Percentiles rank a stretch among this genome's conserved stretches.
These are phyloP conservation scores for Penicillium griseofulvum DNA, from an alignment of 2,329 filamentous ascomycete genomes.

Conservation along the genomic window DNA sequence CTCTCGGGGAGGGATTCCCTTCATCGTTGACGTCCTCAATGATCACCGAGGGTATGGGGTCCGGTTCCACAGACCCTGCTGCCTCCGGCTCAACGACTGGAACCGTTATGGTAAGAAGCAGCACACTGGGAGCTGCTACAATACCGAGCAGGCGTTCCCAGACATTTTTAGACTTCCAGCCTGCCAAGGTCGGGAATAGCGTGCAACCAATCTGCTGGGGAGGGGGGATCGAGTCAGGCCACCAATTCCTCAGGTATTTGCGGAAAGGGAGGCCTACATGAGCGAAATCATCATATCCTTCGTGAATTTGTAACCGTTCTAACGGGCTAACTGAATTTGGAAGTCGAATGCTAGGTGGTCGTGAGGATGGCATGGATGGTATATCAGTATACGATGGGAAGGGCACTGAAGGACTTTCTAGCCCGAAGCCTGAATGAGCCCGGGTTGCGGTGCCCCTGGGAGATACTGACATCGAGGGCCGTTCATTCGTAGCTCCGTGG, in stretches of 20 bases:
- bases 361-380: constrained; percentile 45
- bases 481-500: constrained; percentile 18
- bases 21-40: constrained; percentile 22
- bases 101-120: constrained; percentile 83
- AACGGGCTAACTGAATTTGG: constrained; percentile 42
- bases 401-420: constrained; percentile 52
- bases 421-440: constrained; percentile 7
- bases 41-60: constrained; percentile 34
- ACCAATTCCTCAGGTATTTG: constrained; percentile 62
- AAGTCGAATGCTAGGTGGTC: constrained; percentile 57
- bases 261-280: constrained; percentile 40
- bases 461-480: constrained; percentile 31
- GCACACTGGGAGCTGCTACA: constrained; percentile 83
- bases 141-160: constrained; percentile 80
- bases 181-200: constrained; percentile 81
- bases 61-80: constrained; percentile 47
- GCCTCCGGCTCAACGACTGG: constrained; percentile 78
- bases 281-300: constrained; percentile 32
- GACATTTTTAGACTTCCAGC: constrained; percentile 77
- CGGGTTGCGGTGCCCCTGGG: constrained; percentile 25
- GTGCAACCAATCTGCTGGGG: constrained; percentile 69
- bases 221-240: constrained; percentile 73
- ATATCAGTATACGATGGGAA: constrained; percentile 69
- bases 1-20: constrained; percentile 22
- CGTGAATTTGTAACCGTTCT: constrained; percentile 28